These are phyloP conservation scores for Arachis stenosperma DNA, from an alignment of 306 rosid genomes.

Conservation along the genomic window DNA sequence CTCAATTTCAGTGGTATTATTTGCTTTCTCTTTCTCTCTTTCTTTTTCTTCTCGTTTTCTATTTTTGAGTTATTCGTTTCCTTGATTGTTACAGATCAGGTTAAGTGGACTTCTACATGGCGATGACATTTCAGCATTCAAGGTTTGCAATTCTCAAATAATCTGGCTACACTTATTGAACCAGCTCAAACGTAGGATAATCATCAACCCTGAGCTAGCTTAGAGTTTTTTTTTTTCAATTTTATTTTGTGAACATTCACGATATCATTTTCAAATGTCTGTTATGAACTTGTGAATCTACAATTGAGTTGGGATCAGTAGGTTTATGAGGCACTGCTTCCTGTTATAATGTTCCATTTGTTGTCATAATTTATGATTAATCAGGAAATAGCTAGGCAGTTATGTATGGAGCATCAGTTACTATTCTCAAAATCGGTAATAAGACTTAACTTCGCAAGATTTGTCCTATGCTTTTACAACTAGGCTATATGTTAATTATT, in stretches of 20 bases:
- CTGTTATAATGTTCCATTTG: constrained; percentile 34
- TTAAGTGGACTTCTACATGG: constrained; percentile 82
- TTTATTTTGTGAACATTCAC: constrained; percentile 12
- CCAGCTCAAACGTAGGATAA: background rate
- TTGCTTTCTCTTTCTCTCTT: background rate
- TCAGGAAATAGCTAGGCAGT: constrained; percentile 96
- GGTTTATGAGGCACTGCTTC: constrained; percentile 21
- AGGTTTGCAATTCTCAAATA: constrained; percentile 53
- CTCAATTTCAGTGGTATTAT: constrained; percentile 70
- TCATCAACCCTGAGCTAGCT: background rate
- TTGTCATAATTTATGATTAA: constrained; percentile 42
- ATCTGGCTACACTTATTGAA: constrained; percentile 6
- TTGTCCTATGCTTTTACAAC: constrained; percentile 5
- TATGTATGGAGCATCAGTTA: constrained; percentile 81
- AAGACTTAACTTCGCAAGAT: constrained; percentile 19
- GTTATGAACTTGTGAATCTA: constrained; percentile 20
- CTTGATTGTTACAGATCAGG: constrained; percentile 61
- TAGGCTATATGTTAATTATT: constrained; percentile 28
- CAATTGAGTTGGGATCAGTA: constrained; percentile 20
- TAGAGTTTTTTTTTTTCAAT: background rate
- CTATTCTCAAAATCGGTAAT: constrained; percentile 85
- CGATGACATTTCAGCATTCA: constrained; percentile 79
- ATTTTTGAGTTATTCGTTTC: constrained; percentile 6
- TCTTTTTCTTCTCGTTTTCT: constrained; percentile 23
- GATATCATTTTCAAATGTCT: constrained; percentile 10